phyloP scores from a whole-genome alignment of 495 filamentous ascomycete genomes.

The Aspergillus homomorphus region DNA sequence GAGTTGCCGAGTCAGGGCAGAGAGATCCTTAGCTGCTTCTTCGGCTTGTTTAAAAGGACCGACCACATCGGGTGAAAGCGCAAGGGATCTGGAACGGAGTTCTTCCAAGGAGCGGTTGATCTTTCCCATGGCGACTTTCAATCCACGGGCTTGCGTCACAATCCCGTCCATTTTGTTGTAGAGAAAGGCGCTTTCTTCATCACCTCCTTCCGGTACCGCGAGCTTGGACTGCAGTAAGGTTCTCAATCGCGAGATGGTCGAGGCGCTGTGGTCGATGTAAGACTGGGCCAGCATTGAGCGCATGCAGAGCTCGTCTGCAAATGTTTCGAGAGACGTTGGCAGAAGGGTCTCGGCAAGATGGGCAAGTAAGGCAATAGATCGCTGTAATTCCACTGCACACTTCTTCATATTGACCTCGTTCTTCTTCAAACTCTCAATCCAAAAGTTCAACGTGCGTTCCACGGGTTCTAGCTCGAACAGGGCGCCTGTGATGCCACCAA shows the following conservation, averaged over 20 bases:
- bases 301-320: slow-evolving; percentile 77
- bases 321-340: slow-evolving; percentile 65
- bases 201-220: slow-evolving; percentile 36
- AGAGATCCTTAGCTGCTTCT: slow-evolving; percentile 60
- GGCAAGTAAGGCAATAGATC: slow-evolving; percentile 75
- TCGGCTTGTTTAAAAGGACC: slow-evolving; percentile 60
- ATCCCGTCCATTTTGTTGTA: slow-evolving; percentile 68
- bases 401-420: slow-evolving; percentile 86
- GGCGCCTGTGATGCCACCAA: slow-evolving; percentile 69
- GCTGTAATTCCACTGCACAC: slow-evolving; percentile 73
- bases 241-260: slow-evolving; percentile 60
- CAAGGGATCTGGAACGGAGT: slow-evolving; percentile 71
- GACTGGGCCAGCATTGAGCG: slow-evolving; percentile 73
- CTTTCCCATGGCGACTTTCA: slow-evolving; percentile 82
- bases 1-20: slow-evolving; percentile 60
- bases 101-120: slow-evolving; percentile 74
- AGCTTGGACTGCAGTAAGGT: slow-evolving; percentile 63
- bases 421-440: slow-evolving; percentile 77
- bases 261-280: slow-evolving; percentile 73
- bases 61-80: slow-evolving; percentile 57
- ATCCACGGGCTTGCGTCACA: slow-evolving; percentile 70
- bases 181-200: slow-evolving; percentile 64
- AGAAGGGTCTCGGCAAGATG: slow-evolving; percentile 83
- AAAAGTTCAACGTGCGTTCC: slow-evolving; percentile 82
- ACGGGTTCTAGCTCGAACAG: slow-evolving; percentile 90